Evolutionary conservation across 306 rosid genomes (phyloP).

Genomic region (Rosa multiflora): DNA sequence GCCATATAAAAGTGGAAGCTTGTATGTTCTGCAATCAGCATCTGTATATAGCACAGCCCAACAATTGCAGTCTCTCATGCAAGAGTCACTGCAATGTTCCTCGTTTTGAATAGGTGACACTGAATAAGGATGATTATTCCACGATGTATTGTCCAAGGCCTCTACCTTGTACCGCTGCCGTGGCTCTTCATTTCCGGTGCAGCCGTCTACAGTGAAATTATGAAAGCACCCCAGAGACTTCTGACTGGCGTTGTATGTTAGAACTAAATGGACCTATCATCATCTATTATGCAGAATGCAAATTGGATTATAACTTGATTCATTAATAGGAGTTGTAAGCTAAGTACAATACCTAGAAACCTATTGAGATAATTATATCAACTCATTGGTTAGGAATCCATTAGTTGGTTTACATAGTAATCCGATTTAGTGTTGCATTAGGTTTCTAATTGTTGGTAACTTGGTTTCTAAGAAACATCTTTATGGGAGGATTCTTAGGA

Average conservation of each 20-base stretch:
- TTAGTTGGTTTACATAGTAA: too few species aligned
- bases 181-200: background rate
- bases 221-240: background rate
- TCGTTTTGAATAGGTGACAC: background rate
- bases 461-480: too few species aligned
- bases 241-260: background rate
- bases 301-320: too few species aligned
- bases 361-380: too few species aligned
- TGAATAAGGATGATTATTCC: background rate
- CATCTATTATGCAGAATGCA: too few species aligned
- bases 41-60: slow-evolving; percentile 4
- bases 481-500: too few species aligned
- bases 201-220: background rate
- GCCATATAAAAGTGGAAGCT: slow-evolving; percentile 13
- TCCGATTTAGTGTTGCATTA: too few species aligned
- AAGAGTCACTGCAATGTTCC: background rate
- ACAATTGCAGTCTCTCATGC: slow-evolving; percentile 21
- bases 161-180: background rate
- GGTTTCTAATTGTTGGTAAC: too few species aligned
- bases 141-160: background rate
- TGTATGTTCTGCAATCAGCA: background rate
- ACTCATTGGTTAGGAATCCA: too few species aligned
- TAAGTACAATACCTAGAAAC: too few species aligned
- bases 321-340: too few species aligned
- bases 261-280: too few species aligned